Percentiles rank a stretch among this genome's conserved stretches.
Conservation (phyloP, 2,329 filamentous ascomycete genomes). For the Neoscytalidium dimidiatum region DNA sequence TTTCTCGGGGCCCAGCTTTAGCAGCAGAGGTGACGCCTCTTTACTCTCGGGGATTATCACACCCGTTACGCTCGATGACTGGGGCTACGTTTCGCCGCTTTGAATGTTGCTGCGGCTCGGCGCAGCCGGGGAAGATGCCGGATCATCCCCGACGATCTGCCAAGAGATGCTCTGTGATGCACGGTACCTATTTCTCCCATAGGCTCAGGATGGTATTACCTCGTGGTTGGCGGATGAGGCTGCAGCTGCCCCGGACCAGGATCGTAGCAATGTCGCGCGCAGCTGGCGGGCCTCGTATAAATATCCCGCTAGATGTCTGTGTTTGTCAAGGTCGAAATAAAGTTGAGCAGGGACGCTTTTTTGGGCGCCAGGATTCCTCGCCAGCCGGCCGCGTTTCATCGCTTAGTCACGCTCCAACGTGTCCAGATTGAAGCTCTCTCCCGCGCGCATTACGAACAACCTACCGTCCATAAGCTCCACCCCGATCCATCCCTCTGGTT, state of each 20-base stretch:
- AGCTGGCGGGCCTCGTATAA: background rate
- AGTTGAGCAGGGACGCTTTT: background rate
- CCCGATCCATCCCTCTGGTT: conserved; percentile 16
- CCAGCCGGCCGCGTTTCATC: conserved; percentile 11
- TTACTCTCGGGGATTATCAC: too few relatives aligned
- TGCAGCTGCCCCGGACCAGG: background rate
- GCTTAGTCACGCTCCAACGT: conserved; percentile 19
- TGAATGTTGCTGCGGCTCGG: background rate
- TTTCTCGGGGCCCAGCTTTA: too few relatives aligned
- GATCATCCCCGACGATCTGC: too few relatives aligned
- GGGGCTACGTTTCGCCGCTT: too few relatives aligned
- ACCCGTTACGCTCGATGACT: too few relatives aligned
- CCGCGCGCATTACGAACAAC: background rate
- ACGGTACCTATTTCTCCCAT: too few relatives aligned
- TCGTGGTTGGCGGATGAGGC: background rate
- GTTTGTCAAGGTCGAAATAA: background rate
- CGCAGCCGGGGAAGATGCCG: background rate
- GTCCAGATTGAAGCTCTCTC: conserved; percentile 16
- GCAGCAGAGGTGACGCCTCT: too few relatives aligned
- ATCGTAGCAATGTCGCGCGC: background rate
- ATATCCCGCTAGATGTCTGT: background rate
- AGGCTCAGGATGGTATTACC: background rate
- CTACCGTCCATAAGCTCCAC: background rate
- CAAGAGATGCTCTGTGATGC: too few relatives aligned
- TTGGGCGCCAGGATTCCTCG: conserved; percentile 6